Conservation (phyloP, 2,329 filamentous ascomycete genomes). For the Alternaria alternata region DNA sequence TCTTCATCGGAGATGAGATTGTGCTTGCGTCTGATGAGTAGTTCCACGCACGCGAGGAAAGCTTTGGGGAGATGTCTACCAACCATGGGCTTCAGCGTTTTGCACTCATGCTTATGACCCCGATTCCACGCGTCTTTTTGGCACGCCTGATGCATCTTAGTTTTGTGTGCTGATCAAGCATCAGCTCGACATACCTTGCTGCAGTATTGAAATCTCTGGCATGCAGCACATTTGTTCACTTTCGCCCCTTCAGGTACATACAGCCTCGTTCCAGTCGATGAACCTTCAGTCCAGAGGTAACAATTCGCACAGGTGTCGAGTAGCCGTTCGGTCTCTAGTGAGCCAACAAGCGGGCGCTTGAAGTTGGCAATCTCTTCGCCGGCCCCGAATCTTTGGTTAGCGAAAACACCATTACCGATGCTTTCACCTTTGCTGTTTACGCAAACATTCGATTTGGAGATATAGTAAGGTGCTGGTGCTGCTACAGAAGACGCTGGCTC, state of each 20-base stretch:
- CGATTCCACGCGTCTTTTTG: conserved; percentile 67
- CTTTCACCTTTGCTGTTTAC: conserved; percentile 29
- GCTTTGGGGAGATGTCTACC: conserved; percentile 60
- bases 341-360: conserved; percentile 62
- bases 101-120: conserved; percentile 68
- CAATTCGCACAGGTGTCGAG: conserved; percentile 66
- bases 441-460: conserved; percentile 34
- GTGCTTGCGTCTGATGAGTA: conserved; percentile 58
- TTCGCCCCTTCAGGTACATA: conserved; percentile 44
- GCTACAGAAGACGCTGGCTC: conserved; percentile 2
- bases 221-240: conserved; percentile 66
- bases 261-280: conserved; percentile 40
- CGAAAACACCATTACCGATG: conserved; percentile 64
- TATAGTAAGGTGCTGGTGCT: conserved; percentile 25
- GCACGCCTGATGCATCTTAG: conserved; percentile 56
- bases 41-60: conserved; percentile 63
- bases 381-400: conserved; percentile 56
- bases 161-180: not conserved
- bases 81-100: conserved; percentile 57
- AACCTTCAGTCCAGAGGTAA: conserved; percentile 54
- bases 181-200: conserved; percentile 56
- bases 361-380: conserved; percentile 61
- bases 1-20: conserved; percentile 49
- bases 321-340: conserved; percentile 62
- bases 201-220: conserved; percentile 67